Evolutionary conservation across 345 rosid species (phyloP).

Genomic region (Eucalyptus erythrocorys): DNA sequence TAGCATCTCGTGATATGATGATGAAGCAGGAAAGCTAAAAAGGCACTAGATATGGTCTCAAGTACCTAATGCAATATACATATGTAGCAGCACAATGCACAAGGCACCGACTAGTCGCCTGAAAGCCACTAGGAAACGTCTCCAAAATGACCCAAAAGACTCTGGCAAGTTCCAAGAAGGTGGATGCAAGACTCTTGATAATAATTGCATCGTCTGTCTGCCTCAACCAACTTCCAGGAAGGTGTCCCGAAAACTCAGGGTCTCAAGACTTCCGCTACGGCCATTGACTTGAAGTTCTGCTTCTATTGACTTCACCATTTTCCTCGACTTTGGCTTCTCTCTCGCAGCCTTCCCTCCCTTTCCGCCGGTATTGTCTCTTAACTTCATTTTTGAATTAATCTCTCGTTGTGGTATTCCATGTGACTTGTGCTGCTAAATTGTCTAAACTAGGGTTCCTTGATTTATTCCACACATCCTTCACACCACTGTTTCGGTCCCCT

Average conservation of each 20-base stretch:
- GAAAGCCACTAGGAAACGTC: not conserved
- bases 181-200: not conserved
- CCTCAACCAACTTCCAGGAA: not conserved
- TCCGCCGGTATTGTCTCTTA: not conserved
- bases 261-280: not conserved
- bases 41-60: not conserved
- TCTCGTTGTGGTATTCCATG: rapidly evolving
- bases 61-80: not conserved
- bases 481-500: not conserved
- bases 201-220: not conserved
- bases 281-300: not conserved
- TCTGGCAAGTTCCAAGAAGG: not conserved
- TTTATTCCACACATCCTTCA: not conserved
- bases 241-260: not conserved
- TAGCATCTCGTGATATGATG: not conserved
- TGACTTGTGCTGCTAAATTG: not conserved
- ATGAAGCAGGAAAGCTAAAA: not conserved
- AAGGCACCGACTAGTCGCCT: not conserved
- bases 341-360: not conserved
- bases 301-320: not conserved
- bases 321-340: not conserved
- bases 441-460: not conserved
- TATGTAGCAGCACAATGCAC: not conserved
- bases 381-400: not conserved
- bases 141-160: not conserved